Evolutionary conservation across 1,284 basidiomycete genomes (phyloP).

Genomic region (Ganoderma meredithae): DNA sequence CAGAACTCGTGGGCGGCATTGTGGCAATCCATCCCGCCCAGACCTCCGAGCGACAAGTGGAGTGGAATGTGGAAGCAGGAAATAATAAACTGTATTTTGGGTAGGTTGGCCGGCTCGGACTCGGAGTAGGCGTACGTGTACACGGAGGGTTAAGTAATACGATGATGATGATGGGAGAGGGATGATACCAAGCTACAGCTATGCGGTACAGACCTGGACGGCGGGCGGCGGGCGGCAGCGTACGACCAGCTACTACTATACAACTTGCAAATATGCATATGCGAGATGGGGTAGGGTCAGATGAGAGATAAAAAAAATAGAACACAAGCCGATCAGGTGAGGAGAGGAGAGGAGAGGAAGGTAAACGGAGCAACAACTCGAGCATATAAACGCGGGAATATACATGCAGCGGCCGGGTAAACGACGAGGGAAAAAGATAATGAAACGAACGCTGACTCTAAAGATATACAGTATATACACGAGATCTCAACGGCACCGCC

Average conservation of each 20-base stretch:
- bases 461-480: not conserved
- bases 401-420: constrained; percentile 3
- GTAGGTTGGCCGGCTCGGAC: not conserved
- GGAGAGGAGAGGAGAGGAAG: not conserved
- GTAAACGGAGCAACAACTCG: not conserved
- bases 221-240: constrained; percentile 9
- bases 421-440: not conserved
- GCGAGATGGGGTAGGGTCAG: not conserved
- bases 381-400: not conserved
- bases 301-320: not conserved
- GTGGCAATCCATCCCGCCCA: not conserved
- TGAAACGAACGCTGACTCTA: too few relatives aligned
- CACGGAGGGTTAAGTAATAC: constrained; percentile 1
- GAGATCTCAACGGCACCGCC: not conserved
- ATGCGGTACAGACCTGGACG: constrained; percentile 26
- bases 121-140: constrained; percentile 2
- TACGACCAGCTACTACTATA: constrained; percentile 29
- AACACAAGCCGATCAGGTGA: not conserved
- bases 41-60: not conserved
- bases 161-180: not conserved
- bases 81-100: not conserved
- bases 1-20: too few relatives aligned
- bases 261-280: constrained; percentile 13
- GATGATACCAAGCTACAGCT: constrained; percentile 30
- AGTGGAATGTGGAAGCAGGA: not conserved